Evolutionary conservation across 2,329 filamentous ascomycete genomes (phyloP).

Genomic region (Trichoderma lentiforme): DNA sequence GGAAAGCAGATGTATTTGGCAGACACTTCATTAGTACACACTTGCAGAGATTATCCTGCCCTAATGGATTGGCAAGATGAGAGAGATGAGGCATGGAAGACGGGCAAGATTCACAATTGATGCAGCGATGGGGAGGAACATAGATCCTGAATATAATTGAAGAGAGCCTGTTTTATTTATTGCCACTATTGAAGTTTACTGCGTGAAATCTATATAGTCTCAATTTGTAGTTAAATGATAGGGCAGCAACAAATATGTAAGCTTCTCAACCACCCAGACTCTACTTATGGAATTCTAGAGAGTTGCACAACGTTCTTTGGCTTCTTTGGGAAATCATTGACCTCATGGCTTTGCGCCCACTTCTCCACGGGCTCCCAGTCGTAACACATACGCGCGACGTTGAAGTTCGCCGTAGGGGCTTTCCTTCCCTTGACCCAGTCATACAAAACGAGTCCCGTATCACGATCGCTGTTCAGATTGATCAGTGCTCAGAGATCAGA

Average conservation of each 20-base stretch:
- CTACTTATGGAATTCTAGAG: neutral
- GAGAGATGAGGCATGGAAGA: neutral
- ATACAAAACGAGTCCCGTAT: neutral
- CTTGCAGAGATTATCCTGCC: neutral
- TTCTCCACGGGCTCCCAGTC: neutral
- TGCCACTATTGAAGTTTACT: neutral
- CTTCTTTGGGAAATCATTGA: neutral
- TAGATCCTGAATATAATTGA: neutral
- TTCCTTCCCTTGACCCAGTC: neutral
- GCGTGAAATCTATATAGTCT: neutral
- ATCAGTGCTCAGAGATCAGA: neutral
- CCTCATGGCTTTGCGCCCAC: neutral
- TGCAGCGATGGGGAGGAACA: neutral
- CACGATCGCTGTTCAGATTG: too few species aligned
- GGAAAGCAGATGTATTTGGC: neutral
- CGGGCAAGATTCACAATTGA: neutral
- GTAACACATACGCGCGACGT: neutral
- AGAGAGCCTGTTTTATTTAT: neutral
- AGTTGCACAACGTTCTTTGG: neutral
- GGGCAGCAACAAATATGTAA: neutral
- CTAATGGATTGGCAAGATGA: neutral
- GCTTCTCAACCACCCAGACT: neutral
- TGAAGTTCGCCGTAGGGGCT: neutral
- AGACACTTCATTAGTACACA: neutral
- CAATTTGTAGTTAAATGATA: neutral